Conservation (phyloP, 2,329 filamentous ascomycete species). For the Ascochyta rabiei region DNA sequence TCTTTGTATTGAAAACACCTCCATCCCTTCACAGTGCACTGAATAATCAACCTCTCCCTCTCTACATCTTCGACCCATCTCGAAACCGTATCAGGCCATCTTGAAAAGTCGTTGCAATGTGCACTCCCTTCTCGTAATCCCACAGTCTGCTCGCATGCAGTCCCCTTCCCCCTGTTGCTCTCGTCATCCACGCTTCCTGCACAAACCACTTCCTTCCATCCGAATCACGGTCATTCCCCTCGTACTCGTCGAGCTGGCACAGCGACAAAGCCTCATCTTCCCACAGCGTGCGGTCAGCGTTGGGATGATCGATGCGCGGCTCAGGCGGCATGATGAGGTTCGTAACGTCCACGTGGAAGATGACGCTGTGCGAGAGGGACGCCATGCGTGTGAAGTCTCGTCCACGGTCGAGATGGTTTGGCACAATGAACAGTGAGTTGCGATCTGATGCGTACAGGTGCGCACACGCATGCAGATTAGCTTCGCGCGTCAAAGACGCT, state of each 20-base stretch:
- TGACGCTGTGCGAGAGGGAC: conserved; percentile 40
- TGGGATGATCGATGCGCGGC: conserved; percentile 27
- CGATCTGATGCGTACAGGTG: conserved; percentile 64
- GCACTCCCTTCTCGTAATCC: conserved; percentile 37
- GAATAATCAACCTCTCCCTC: too few relatives aligned
- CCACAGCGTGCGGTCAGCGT: conserved; percentile 35
- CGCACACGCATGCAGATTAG: conserved; percentile 63
- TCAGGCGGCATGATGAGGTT: conserved; percentile 34
- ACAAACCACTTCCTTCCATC: conserved; percentile 43
- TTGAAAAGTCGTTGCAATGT: conserved; percentile 43
- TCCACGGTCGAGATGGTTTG: conserved; percentile 49
- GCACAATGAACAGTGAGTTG: conserved; percentile 60
- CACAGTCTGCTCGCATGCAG: conserved; percentile 39
- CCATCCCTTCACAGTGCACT: background rate
- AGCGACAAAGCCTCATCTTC: conserved; percentile 28
- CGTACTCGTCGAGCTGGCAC: conserved; percentile 27
- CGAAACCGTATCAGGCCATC: conserved; percentile 40
- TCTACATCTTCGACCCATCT: background rate
- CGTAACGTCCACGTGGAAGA: conserved; percentile 41
- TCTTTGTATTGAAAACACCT: too few relatives aligned
- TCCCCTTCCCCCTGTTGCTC: conserved; percentile 33
- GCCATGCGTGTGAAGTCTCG: conserved; percentile 40
- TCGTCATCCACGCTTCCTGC: conserved; percentile 36
- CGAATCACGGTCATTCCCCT: conserved; percentile 18
- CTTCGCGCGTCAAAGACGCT: conserved; percentile 22